Percentiles rank a stretch among this genome's conserved stretches.
Conservation (phyloP, 495 filamentous ascomycete genomes). For the Lepraria neglecta region DNA sequence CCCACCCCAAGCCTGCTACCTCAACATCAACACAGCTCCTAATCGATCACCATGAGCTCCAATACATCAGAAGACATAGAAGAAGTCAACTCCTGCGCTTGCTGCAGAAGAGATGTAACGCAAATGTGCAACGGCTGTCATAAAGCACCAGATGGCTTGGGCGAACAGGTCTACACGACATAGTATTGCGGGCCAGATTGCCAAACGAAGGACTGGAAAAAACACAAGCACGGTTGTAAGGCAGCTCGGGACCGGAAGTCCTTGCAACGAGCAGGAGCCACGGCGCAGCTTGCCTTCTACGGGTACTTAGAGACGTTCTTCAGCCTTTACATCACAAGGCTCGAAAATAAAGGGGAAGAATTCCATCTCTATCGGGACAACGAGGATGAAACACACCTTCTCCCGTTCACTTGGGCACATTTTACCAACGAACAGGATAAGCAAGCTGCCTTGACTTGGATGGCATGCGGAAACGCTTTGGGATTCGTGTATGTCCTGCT, state of each 20-base stretch:
- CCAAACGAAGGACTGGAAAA: neutral
- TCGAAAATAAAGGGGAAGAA: neutral
- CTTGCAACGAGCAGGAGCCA: constrained; percentile 14
- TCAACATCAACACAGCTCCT: neutral
- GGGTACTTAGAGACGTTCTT: constrained; percentile 6
- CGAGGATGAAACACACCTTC: neutral
- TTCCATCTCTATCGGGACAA: neutral
- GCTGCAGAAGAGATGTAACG: neutral
- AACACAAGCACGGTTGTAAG: constrained; percentile 4
- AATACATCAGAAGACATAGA: neutral
- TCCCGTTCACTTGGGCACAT: neutral
- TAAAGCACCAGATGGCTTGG: neutral
- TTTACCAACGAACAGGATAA: constrained; percentile 5
- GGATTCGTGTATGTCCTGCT: neutral
- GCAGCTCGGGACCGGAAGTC: constrained; percentile 1
- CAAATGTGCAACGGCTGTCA: constrained; percentile 3
- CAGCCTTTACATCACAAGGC: neutral
- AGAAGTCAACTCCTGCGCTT: neutral
- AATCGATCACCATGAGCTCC: neutral
- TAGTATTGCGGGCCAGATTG: constrained; percentile 17
- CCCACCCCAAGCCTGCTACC: neutral
- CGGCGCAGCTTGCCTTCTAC: constrained; percentile 1
- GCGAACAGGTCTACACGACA: neutral
- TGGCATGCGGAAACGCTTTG: neutral
- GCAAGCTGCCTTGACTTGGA: constrained; percentile 6